Evolutionary conservation across 306 rosid species (phyloP), one percentile per base, ranked within the genome.

Genomic region (Cucurbita argyrosperma): DNA sequence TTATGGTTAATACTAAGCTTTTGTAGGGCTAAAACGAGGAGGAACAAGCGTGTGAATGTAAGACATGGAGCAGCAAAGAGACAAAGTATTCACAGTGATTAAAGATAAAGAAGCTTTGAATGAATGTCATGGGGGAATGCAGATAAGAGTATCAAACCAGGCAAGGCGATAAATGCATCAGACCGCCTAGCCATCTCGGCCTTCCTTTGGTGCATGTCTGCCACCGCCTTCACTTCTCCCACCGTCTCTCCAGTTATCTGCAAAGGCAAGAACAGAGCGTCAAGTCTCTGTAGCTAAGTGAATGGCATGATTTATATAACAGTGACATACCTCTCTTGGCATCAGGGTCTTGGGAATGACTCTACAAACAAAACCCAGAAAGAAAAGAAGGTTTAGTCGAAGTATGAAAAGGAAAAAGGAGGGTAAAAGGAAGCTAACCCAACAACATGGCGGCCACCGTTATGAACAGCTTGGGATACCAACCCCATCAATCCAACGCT

Each of bases 101-200:
- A 46, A 38, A 39, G 23, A 62, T 15, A 62, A 38, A 40, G 30
- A 40, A 38, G 46, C 10, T 51, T 54, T 16, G 1, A 35, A 6
- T 14, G 5, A 21, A 4, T 12, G 4, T 13, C 6, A 13, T 4
- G 15, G 10, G 7, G 68, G 14, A 14, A 37, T 5, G 51, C 26
- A 43, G 72, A 47, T 14, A 15, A 18, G 54, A 42, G 49, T 23
- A 66, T 79, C 88, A 57, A 86, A 94, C 99, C 99, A 81, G 99
- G 99, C 79, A 94, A 85, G 83, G 97, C 99, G 77, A 94, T 94
- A 84, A 94, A 94, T 67, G 99, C 99, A 85, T 94, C 99, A 26
- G 97, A 94, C 76, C 89, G 96, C 90, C 78, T 87, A 61, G 97
- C 96, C 99, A 94, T 94, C 88, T 94, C 99, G 70, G 97, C 99